phyloP scores from a whole-genome alignment of 768 basidiomycete genomes.

The Clitopilus passeckerianus region DNA sequence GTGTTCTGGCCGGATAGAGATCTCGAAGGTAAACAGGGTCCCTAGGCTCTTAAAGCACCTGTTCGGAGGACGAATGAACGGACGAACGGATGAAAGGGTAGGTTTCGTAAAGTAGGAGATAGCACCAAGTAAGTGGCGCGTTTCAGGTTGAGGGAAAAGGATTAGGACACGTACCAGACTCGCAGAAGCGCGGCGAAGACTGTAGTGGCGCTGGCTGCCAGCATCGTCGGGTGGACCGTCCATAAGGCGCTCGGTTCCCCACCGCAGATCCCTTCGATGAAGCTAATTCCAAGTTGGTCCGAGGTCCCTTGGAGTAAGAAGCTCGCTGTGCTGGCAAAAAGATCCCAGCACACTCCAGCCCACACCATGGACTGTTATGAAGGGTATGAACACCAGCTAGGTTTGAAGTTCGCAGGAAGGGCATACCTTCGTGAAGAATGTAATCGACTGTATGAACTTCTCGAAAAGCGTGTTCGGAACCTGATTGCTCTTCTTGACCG shows the following conservation, averaged over 20 bases:
- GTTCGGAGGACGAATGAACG: not conserved
- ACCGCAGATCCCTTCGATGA: not conserved
- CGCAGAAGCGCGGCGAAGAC: conserved; percentile 21
- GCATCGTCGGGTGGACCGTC: conserved; percentile 14
- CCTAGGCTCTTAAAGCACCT: conserved; percentile 37
- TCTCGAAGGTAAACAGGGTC: conserved; percentile 38
- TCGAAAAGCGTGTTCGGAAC: conserved; percentile 28
- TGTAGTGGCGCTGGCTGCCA: conserved; percentile 21
- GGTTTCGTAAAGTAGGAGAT: not conserved
- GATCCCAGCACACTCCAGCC: conserved; percentile 18
- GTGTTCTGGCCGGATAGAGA: conserved; percentile 34
- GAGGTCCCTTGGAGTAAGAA: conserved; percentile 3
- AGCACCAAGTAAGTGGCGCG: not conserved
- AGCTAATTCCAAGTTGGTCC: not conserved
- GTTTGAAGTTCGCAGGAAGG: not conserved
- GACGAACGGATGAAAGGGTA: not conserved
- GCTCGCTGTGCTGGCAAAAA: conserved; percentile 2
- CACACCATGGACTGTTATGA: conserved; percentile 21
- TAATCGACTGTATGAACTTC: conserved; percentile 28
- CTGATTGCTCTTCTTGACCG: conserved; percentile 27
- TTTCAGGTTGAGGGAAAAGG: not conserved
- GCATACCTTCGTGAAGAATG: conserved; percentile 30
- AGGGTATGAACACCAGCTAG: not conserved
- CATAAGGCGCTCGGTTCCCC: conserved; percentile 6
- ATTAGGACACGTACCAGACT: conserved; percentile 19